Base-by-base conservation (phyloP, 192 early-diverging fungal species). In the Dispira simplex region DNA sequence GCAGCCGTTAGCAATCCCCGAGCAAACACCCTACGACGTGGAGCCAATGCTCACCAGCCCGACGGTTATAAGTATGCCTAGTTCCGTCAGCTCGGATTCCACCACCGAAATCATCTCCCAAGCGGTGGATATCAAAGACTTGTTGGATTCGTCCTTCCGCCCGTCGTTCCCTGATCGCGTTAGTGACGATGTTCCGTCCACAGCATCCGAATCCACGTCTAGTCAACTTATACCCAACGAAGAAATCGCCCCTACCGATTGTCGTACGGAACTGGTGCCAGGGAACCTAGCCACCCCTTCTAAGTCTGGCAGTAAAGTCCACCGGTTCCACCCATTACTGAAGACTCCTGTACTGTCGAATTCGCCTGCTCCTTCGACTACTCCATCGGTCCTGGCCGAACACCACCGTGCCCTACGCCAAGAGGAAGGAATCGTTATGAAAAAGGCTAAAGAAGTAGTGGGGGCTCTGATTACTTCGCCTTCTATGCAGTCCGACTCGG, bases 391-490 rank as follows among this genome's bases (percentile, higher is more conserved):
- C 58, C 43, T 60, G 12, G 32, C 32, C 18, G 32, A 60, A 32
- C 58, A 60, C 3, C 32, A 60, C 43, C 58, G 58, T 60, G 58
- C 58, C 39, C 18, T 60, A 13, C 58, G 58, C 12, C 39, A 60
- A 21, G 58, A 60, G 44, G 58, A 60, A 44, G 58, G 58, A 18
- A 28, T 28, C 11, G 58, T 60, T 28, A n/a, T 60, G 13, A 27
- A 44, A 18, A 60, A 60, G 39, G 14, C 58, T 32, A 60, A 60
- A 44, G 58, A 60, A 44, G 58, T 60, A 2, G 44, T 60, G 32
- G 21, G 21, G 10, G 58, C 39, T n/a, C 43, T 60, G 27, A 60
- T 60, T 60, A 44, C 58, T 18, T 43, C 58, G 2, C 58, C 58
- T 14, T 28, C 14, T 5, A 12, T 60, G 12, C 58, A 60, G 39